phyloP scores from a whole-genome alignment of 2,329 filamentous ascomycete genomes.

The Exophiala sp. region DNA sequence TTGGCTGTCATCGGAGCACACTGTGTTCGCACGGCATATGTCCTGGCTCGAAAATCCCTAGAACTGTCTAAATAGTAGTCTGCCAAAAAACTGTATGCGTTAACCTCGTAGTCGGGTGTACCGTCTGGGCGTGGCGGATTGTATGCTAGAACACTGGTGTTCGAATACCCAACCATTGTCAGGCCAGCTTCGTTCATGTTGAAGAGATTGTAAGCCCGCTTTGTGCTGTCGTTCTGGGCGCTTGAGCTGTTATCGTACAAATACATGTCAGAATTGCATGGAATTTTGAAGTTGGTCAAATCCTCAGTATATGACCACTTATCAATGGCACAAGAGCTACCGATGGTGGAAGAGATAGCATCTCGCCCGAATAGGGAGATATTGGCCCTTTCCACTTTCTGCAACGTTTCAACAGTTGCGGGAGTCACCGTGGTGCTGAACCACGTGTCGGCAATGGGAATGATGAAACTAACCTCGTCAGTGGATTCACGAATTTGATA shows the following conservation, averaged over 20 bases:
- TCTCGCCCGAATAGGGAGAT: not conserved
- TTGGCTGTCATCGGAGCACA: not conserved
- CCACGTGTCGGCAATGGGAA: slow-evolving; percentile 1
- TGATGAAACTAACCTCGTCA: not conserved
- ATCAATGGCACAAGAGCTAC: not conserved
- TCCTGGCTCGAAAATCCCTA: slow-evolving; percentile 10
- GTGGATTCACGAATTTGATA: not conserved
- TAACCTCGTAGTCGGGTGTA: not conserved
- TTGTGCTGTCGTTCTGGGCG: not conserved
- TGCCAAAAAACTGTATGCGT: not conserved
- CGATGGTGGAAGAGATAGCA: not conserved
- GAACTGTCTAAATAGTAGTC: slow-evolving; percentile 1
- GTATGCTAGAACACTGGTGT: not conserved
- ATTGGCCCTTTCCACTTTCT: not conserved
- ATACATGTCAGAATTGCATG: too few relatives aligned
- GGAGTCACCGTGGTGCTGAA: slow-evolving; percentile 8
- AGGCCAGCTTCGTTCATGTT: not conserved
- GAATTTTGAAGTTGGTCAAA: too few relatives aligned
- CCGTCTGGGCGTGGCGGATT: not conserved
- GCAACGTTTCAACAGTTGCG: not conserved
- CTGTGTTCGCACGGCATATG: slow-evolving; percentile 4
- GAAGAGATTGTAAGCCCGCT: not conserved
- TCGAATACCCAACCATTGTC: not conserved
- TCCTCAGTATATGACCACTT: not conserved
- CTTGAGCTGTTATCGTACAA: too few relatives aligned